Base-by-base conservation (phyloP, 2,329 filamentous ascomycete genomes). In the Claviceps purpurea region DNA sequence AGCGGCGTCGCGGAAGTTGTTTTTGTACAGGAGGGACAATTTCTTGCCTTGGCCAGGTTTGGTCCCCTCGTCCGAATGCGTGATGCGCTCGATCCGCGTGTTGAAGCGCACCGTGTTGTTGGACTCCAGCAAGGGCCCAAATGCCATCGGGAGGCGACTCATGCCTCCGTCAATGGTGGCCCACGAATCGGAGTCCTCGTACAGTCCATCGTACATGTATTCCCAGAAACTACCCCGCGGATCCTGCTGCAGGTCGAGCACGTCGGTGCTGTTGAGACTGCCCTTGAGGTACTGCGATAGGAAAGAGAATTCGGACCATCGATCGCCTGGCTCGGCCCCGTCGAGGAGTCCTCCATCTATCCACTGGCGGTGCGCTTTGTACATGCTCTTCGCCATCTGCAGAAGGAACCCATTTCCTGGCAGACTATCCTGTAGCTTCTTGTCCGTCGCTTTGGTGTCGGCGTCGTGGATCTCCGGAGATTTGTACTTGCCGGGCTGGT, bases 221-320 rank as follows among this genome's bases (percentile, higher is more conserved):
- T 73, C 69, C 64, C 80, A 81, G 47, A 49, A 70, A 72, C 8
- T 70, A 68, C 8, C 66, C 65, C 0, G 65, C 65, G 2, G 70
- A 63, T 20, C 72, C 71, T 30, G 57, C 56, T 6, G 13, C 4
- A 16, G 8, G 43, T 64, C 60, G 11, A 63, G 52, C 6, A 59
- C 52, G 56, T 84, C 77, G 1, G 75, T 79, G 57, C 75, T 73
- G 58, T 81, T 79, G 11, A 75, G 65, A 41, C 66, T 70, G 14
- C 71, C 71, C 14, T 74, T 73, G 10, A 85, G 70, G 37, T 76
- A 73, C 60, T 84, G 80, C 18, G 74, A 73, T 51, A 84, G 66
- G 57, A 81, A 86, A 1, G 72, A 77, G 22, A 79, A 78, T 57
- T 85, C 82, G 13, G 80, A 84, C 73, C 78, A 86, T 50, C 77